phyloP scores from a whole-genome alignment of 352 stramenopile genomes.

The Globisporangium orthogonon region DNA sequence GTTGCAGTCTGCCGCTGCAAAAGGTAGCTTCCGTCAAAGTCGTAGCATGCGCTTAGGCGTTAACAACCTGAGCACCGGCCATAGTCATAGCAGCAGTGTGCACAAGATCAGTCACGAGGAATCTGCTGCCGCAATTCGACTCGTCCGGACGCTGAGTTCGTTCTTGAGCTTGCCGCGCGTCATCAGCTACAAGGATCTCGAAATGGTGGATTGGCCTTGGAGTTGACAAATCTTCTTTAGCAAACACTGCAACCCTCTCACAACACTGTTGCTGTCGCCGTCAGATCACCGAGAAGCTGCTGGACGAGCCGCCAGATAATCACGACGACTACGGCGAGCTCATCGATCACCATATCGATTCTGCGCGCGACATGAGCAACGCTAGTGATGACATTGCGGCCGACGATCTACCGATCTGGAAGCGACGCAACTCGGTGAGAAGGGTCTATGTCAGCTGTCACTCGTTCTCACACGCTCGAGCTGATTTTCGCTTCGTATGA shows the following conservation, averaged over 20 bases:
- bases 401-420: constrained; percentile 33
- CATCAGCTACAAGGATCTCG: constrained; percentile 67
- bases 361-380: constrained; percentile 31
- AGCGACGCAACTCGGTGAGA: constrained; percentile 33
- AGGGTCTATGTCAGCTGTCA: no score
- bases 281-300: constrained; percentile 64
- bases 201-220: constrained; percentile 26
- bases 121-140: constrained; percentile 31
- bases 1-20: constrained; percentile 1
- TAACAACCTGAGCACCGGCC: constrained; percentile 2
- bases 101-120: constrained; percentile 13
- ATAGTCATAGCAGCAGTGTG: constrained; percentile 2
- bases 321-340: constrained; percentile 54
- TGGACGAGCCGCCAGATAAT: constrained; percentile 41
- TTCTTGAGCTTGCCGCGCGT: constrained; percentile 62
- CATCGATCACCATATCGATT: constrained; percentile 67
- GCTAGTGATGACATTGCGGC: constrained; percentile 4
- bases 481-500: background rate
- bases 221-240: background rate
- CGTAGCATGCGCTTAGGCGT: constrained; percentile 19
- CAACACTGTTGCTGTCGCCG: background rate
- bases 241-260: background rate
- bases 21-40: constrained; percentile 24
- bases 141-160: constrained; percentile 55
- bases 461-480: background rate